These are phyloP conservation scores for Eucalyptus pauciflora DNA, from an alignment of 345 rosid genomes.

Conservation along the genomic window DNA sequence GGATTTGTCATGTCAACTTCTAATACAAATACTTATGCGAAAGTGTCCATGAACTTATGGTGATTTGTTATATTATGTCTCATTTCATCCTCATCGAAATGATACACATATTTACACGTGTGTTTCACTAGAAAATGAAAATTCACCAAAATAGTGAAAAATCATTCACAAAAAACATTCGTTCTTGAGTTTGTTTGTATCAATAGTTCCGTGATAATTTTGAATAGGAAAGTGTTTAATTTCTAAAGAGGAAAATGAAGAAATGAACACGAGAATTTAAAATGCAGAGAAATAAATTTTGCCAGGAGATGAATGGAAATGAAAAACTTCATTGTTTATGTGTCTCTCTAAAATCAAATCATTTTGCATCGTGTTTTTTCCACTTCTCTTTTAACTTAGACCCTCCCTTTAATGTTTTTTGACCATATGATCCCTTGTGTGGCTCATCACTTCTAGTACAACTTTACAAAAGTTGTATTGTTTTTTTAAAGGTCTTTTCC, in stretches of 20 bases:
- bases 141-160: too few relatives aligned
- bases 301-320: neutral
- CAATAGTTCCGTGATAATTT: neutral
- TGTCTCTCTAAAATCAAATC: neutral
- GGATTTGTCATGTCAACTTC: neutral
- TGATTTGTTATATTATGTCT: neutral
- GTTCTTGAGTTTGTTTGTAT: too few relatives aligned
- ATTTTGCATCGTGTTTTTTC: neutral
- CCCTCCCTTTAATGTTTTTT: accelerated
- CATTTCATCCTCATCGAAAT: neutral
- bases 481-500: too few relatives aligned
- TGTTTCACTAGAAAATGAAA: neutral
- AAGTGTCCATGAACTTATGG: neutral
- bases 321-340: neutral
- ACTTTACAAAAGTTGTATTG: too few relatives aligned
- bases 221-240: neutral
- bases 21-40: neutral
- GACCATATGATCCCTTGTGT: too few relatives aligned
- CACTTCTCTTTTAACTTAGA: neutral
- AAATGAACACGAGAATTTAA: neutral
- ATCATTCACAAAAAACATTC: too few relatives aligned
- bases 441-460: too few relatives aligned
- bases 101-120: neutral
- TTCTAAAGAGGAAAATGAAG: neutral
- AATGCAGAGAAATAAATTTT: neutral